These are phyloP conservation scores for Takashimella koratensis DNA, from an alignment of 1,284 basidiomycete genomes.

Conservation along the genomic window DNA sequence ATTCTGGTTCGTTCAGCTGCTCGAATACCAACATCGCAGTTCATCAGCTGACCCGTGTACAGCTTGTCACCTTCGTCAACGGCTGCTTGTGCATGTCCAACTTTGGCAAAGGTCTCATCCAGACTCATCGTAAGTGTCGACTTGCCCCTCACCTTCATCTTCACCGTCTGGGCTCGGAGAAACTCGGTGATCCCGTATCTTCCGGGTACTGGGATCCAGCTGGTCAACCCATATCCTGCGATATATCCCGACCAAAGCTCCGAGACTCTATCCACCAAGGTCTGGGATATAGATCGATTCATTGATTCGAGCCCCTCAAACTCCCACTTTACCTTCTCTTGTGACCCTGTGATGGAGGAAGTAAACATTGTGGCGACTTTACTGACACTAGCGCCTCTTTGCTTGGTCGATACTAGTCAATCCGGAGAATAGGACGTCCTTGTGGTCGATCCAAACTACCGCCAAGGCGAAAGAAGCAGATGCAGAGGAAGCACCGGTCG, in stretches of 20 bases:
- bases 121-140: conserved; percentile 27
- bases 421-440: conserved; percentile 26
- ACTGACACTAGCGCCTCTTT: no score
- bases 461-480: conserved; percentile 9
- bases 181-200: neutral
- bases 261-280: no score
- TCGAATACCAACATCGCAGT: neutral
- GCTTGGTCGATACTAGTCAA: conserved; percentile 13
- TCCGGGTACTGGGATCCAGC: no score
- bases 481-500: conserved; percentile 1
- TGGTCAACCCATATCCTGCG: no score
- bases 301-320: no score
- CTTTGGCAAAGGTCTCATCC: conserved; percentile 33
- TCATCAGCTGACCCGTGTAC: neutral
- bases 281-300: no score
- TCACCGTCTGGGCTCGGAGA: neutral
- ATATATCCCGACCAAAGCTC: no score
- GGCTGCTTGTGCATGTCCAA: conserved; percentile 34
- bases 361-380: no score
- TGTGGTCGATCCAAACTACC: conserved; percentile 22
- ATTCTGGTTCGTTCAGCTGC: conserved; percentile 24
- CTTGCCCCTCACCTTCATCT: neutral
- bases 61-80: conserved; percentile 27
- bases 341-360: no score
- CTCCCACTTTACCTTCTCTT: no score